Percentiles rank a stretch among this genome's conserved stretches.
phyloP scores from a whole-genome alignment of 2,329 filamentous ascomycete genomes.

The Trematosphaeria pertusa region DNA sequence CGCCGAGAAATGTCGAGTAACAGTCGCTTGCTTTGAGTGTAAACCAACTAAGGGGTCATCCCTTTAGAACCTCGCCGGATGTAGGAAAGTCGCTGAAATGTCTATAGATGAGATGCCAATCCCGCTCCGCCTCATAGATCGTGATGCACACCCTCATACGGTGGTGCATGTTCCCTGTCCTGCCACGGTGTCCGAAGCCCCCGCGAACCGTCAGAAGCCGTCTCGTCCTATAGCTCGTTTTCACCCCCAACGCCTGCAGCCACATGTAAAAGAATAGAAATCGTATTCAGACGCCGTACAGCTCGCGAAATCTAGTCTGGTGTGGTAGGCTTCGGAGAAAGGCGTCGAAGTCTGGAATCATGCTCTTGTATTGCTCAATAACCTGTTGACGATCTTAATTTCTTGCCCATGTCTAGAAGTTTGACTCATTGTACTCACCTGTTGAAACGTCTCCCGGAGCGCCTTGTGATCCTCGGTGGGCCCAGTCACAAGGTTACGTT shows the following conservation, averaged over 20 bases:
- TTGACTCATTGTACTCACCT: slow-evolving; percentile 66
- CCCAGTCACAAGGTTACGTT: slow-evolving; percentile 61
- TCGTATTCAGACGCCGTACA: slow-evolving; percentile 47
- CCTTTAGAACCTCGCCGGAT: slow-evolving; percentile 15
- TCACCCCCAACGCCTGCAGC: slow-evolving; percentile 32
- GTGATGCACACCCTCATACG: slow-evolving; percentile 14
- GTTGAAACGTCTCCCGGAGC: slow-evolving; percentile 75
- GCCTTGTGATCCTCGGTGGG: slow-evolving; percentile 67
- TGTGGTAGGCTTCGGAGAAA: slow-evolving; percentile 58
- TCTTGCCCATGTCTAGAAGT: slow-evolving; percentile 61
- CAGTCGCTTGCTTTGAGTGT: slow-evolving; percentile 17
- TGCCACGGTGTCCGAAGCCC: slow-evolving; percentile 13
- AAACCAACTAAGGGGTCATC: slow-evolving; percentile 17
- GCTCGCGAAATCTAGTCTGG: slow-evolving; percentile 51
- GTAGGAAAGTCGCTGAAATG: slow-evolving; percentile 33
- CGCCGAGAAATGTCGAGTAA: slow-evolving; percentile 41
- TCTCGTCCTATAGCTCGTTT: slow-evolving; percentile 30
- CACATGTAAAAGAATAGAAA: slow-evolving; percentile 24
- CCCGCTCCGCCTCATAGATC: slow-evolving; percentile 10
- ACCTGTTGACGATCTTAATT: slow-evolving; percentile 47
- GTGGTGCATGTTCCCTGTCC: slow-evolving; percentile 13
- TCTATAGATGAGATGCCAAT: slow-evolving; percentile 42
- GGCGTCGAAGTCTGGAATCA: slow-evolving; percentile 61
- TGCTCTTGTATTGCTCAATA: slow-evolving; percentile 60
- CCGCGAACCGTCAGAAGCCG: slow-evolving; percentile 14